Evolutionary conservation across 805 yeast genomes (phyloP).

Genomic region (Scheffersomyces lignosus): DNA sequence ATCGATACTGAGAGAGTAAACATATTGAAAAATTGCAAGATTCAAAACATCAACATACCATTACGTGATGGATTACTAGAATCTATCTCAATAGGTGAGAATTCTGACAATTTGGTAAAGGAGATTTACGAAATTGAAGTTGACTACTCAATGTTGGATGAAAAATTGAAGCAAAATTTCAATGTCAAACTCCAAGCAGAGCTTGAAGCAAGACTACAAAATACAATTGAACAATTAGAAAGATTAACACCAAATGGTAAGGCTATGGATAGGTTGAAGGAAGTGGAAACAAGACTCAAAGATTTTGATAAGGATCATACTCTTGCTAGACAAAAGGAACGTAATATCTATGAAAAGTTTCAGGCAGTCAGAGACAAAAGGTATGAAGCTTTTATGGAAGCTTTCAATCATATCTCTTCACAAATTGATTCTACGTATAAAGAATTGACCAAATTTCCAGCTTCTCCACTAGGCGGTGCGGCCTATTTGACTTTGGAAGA

Average conservation of each 20-base stretch:
- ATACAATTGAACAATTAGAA: constrained; percentile 39
- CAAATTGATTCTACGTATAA: constrained; percentile 77
- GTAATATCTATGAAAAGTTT: constrained; percentile 53
- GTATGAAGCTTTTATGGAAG: constrained; percentile 61
- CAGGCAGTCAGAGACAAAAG: constrained; percentile 60
- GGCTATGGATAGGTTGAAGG: constrained; percentile 73
- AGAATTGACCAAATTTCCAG: constrained; percentile 73
- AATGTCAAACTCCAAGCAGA: constrained; percentile 40
- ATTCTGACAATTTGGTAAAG: constrained; percentile 33
- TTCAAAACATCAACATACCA: constrained; percentile 68
- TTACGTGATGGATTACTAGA: constrained; percentile 60
- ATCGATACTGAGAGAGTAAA: constrained; percentile 56
- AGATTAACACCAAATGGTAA: constrained; percentile 75
- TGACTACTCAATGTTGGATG: constrained; percentile 51
- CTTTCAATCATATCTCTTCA: constrained; percentile 73
- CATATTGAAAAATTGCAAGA: constrained; percentile 68
- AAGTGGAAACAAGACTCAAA: constrained; percentile 59
- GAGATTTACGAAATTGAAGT: constrained; percentile 50
- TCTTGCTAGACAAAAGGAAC: constrained; percentile 60
- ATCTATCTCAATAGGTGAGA: constrained; percentile 59
- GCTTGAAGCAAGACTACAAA: constrained; percentile 31
- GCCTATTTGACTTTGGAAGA: constrained; percentile 86
- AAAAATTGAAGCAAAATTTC: constrained; percentile 42
- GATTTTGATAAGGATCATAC: constrained; percentile 66
- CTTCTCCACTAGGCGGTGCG: constrained; percentile 86